Conservation (phyloP, 106 monocot species). For the Allium fistulosum region DNA sequence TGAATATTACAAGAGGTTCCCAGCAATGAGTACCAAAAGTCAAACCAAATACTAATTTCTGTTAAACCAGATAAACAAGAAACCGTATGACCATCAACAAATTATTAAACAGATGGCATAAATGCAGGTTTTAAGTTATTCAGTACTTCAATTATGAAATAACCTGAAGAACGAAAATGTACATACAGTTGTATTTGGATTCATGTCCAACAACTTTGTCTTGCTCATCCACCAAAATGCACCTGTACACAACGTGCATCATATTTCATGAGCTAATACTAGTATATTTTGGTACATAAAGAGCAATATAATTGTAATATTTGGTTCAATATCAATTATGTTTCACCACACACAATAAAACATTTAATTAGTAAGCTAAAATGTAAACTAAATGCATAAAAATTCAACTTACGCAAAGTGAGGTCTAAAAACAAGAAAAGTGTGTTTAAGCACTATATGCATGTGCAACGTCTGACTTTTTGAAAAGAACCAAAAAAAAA, state of each 20-base stretch:
- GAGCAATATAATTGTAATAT: neutral
- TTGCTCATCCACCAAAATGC: conserved; percentile 94
- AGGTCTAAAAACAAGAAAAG: neutral
- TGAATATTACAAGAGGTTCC: conserved; percentile 3
- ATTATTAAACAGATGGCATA: neutral
- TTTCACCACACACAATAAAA: neutral
- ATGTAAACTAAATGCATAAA: neutral
- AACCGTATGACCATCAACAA: neutral
- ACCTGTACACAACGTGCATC: conserved; percentile 33
- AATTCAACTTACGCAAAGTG: neutral
- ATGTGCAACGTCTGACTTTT: no score
- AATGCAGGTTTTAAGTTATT: neutral
- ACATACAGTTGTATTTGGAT: conserved; percentile 97
- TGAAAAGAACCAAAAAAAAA: no score
- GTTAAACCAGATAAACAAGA: neutral
- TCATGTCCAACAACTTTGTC: conserved; percentile 91
- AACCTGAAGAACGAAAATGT: neutral
- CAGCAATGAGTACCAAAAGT: neutral
- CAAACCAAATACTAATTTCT: neutral
- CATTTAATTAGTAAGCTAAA: neutral
- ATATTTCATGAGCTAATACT: neutral
- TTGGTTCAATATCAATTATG: neutral
- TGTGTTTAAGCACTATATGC: no score
- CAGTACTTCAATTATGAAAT: neutral
- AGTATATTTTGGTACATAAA: no score